Evolutionary conservation across 1,284 basidiomycete species (phyloP), one percentile per base, ranked within the genome.

Genomic region (Trichosporon sp.): DNA sequence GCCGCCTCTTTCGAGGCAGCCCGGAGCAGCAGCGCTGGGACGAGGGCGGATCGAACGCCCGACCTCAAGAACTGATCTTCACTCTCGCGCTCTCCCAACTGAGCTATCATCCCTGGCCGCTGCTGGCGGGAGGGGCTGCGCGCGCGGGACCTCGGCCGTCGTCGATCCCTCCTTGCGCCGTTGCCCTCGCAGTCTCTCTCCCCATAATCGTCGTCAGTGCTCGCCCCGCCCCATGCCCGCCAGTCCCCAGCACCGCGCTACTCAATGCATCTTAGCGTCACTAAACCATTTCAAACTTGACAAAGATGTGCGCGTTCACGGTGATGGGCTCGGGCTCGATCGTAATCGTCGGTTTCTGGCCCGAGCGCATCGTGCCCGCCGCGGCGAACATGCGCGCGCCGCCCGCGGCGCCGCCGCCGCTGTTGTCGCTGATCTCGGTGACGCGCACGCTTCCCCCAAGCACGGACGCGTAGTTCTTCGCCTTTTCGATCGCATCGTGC

Each of bases 401-500:
- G 23, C 11, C 13, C 51, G 25, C 13, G 51, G 11, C 51, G 13
- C 51, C 51, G 12, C 51, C 51, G 51, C 51, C 23, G 56, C 29
- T 31, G 47, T 35, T 27, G 42, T 70, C 69, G 53, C 38, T 65
- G 31, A 70, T 25, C 60, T 70, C 64, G 13, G 60, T 8, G 21
- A 32, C 27, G 25, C 27, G 25, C 13, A 31, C 32, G 51, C 58
- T 11, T 0, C 23, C 23, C 18, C 21, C 23, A 38, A 21, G 35
- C 21, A 25, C 23, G 47, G 21, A 63, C 31, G 68, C 68, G 21
- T 72, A 72, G 68, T 69, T 66, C 18, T 31, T 34, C 1, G 70
- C 70, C 64, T 69, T 72, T 23, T 53, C 15, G 2, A 72, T 62
- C 1, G 70, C 70, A 32, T 67, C 66, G 47, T 42, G 51, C 47